These are phyloP conservation scores for Westerdykella sp. DNA, from an alignment of 2,329 filamentous ascomycete species.

Conservation along the genomic window DNA sequence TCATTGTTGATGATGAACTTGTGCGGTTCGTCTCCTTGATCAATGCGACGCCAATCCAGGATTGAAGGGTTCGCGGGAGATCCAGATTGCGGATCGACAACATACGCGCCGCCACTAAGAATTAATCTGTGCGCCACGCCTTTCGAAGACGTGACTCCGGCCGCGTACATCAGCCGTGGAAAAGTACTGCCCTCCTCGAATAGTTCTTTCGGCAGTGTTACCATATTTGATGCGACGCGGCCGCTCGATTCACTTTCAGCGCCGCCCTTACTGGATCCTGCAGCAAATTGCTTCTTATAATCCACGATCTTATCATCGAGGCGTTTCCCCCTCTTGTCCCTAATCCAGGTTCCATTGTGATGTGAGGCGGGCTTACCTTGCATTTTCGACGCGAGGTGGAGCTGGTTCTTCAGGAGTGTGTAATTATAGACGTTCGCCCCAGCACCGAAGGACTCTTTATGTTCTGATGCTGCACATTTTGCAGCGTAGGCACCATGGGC, in stretches of 20 bases:
- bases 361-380: background rate
- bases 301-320: conserved; percentile 2
- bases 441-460: conserved; percentile 43
- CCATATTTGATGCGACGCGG: conserved; percentile 43
- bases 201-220: conserved; percentile 55
- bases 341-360: background rate
- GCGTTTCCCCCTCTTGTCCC: background rate
- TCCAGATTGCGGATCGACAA: conserved; percentile 44
- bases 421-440: conserved; percentile 27
- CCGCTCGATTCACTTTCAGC: conserved; percentile 7
- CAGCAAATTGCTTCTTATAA: conserved; percentile 24
- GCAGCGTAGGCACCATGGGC: conserved; percentile 67
- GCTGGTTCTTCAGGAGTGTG: conserved; percentile 16
- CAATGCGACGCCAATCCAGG: conserved; percentile 57
- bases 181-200: conserved; percentile 49
- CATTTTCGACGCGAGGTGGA: conserved; percentile 1
- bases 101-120: conserved; percentile 52
- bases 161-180: conserved; percentile 53
- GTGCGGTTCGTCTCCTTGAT: conserved; percentile 42
- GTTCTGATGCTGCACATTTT: conserved; percentile 53
- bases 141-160: conserved; percentile 52
- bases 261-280: conserved; percentile 11
- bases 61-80: conserved; percentile 34
- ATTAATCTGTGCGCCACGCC: conserved; percentile 57
- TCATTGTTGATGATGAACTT: conserved; percentile 55